Conservation (phyloP, 495 filamentous ascomycete species). For the Corynascus novoguineensis region DNA sequence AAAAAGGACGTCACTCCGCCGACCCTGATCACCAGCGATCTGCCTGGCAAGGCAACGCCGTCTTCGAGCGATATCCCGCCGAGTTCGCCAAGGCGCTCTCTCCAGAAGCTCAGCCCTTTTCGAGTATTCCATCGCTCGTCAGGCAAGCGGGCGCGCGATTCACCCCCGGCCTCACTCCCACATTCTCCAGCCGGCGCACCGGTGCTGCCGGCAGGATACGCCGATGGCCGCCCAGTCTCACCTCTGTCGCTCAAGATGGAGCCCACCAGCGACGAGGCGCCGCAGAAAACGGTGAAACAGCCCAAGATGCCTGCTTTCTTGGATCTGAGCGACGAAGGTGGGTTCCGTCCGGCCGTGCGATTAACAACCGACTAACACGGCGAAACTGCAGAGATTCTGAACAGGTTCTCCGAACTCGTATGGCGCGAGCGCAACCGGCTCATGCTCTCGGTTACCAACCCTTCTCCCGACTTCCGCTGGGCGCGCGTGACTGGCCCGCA, state of each 20-base stretch:
- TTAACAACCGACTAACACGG: neutral
- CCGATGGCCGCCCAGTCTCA: slow-evolving; percentile 26
- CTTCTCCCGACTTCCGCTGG: slow-evolving; percentile 49
- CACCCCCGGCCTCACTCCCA: slow-evolving; percentile 30
- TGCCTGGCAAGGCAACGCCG: slow-evolving; percentile 21
- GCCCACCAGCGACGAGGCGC: slow-evolving; percentile 5
- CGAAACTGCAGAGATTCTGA: slow-evolving; percentile 38
- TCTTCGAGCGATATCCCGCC: slow-evolving; percentile 20
- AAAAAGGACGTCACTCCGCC: slow-evolving; percentile 22
- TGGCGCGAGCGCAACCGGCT: slow-evolving; percentile 58
- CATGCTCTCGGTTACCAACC: slow-evolving; percentile 38
- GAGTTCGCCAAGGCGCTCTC: slow-evolving; percentile 17
- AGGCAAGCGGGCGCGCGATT: slow-evolving; percentile 41
- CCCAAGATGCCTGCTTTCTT: slow-evolving; percentile 43
- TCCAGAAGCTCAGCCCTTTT: slow-evolving; percentile 30
- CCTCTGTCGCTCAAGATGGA: slow-evolving; percentile 23
- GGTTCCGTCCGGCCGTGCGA: slow-evolving; percentile 3
- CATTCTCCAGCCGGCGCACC: slow-evolving; percentile 28
- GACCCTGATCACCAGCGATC: slow-evolving; percentile 22
- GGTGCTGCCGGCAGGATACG: slow-evolving; percentile 16
- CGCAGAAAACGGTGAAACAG: slow-evolving; percentile 8
- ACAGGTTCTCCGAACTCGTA: slow-evolving; percentile 56
- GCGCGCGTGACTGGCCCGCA: slow-evolving; percentile 49
- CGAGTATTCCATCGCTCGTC: slow-evolving; percentile 30
- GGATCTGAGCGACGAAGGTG: slow-evolving; percentile 29